These are phyloP conservation scores for Boeremia lycopersici DNA, from an alignment of 2,329 filamentous ascomycete genomes.

Conservation along the genomic window DNA sequence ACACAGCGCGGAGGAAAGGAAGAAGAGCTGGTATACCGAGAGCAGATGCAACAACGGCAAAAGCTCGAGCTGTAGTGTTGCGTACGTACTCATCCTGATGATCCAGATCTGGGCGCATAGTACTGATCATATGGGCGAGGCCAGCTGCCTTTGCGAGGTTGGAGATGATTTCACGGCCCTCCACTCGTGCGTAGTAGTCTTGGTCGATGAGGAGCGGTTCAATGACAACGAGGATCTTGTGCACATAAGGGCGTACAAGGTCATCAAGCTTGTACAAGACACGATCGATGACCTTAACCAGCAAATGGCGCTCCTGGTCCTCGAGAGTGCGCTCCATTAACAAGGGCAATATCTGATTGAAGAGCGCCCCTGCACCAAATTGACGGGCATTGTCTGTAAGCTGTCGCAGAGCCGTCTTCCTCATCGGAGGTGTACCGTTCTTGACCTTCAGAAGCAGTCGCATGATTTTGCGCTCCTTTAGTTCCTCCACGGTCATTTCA, in stretches of 20 bases:
- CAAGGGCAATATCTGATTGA: constrained; percentile 95
- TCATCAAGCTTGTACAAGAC: constrained; percentile 99
- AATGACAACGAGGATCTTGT: constrained; percentile 98
- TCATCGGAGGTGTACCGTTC: constrained; percentile 97
- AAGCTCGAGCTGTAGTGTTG: constrained; percentile 95
- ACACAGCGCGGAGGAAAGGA: constrained; percentile 93
- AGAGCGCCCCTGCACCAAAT: constrained; percentile 91
- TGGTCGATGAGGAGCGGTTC: constrained; percentile 99
- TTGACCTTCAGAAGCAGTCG: constrained; percentile 95
- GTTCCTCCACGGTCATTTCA: constrained; percentile 85
- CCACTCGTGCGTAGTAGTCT: constrained; percentile 98
- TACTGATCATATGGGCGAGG: constrained; percentile 98
- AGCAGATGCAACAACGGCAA: constrained; percentile 95
- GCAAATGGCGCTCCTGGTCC: constrained; percentile 95
- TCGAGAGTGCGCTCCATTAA: constrained; percentile 98
- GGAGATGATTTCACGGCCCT: constrained; percentile 98
- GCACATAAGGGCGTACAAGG: constrained; percentile 91
- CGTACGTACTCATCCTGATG: constrained; percentile 98
- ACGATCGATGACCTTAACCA: constrained; percentile 98
- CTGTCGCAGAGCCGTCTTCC: constrained; percentile 96
- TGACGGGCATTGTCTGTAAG: constrained; percentile 96
- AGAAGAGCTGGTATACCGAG: constrained; percentile 94
- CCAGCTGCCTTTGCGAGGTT: constrained; percentile 97
- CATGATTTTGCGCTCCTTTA: constrained; percentile 99
- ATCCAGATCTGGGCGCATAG: constrained; percentile 98